Base-by-base conservation (phyloP, 257 asterid genomes). In the Echium plantagineum region DNA sequence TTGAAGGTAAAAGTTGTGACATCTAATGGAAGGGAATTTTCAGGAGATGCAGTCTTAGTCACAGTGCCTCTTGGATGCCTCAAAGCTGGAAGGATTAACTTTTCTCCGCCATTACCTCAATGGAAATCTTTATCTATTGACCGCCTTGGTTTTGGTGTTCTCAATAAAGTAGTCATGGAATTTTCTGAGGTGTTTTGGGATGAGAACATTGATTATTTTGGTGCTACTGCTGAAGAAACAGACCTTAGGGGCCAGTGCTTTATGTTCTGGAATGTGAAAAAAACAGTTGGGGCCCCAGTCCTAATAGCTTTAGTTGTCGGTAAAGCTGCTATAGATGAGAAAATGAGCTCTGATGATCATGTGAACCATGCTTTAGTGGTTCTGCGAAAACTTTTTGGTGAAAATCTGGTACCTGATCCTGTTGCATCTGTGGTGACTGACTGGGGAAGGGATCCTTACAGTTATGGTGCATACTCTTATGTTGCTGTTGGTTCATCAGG, bases 401-500 rank as follows among this genome's bases (percentile, higher is more conserved):
- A 86, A 75, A 80, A 75, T 53, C 75, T 69, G 69, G 99, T 93
- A 56, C 85, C 82, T 56, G 89, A 93, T 77, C 99, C 97, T 53
- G 82, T 93, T 71, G 96, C 94, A 46, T 80, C 94, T 68, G 95
- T 86, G 57, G 97, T 89, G 71, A 93, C 99, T 64, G 86, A 93
- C 78, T 93, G 99, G 99, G 99, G 99, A 59, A 83, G 75, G 68
- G 99, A 93, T 69, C 97, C 99, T 30, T 86, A 80, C 72, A 81
- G 97, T 74, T 85, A 81, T 30, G 99, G 99, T 65, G 99, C 99
- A 71, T 93, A 93, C 75, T 93, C 99, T 59, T 93, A 89, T 68
- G 99, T 93, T 63, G 97, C 99, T 53, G 97, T 93, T 52, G 99
- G 99, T 49, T 85, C 99, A 62, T 86, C 97, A 52, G 99, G 99